Conservation (phyloP, 176 grass and related monocot species). For the Oryza brachyantha region DNA sequence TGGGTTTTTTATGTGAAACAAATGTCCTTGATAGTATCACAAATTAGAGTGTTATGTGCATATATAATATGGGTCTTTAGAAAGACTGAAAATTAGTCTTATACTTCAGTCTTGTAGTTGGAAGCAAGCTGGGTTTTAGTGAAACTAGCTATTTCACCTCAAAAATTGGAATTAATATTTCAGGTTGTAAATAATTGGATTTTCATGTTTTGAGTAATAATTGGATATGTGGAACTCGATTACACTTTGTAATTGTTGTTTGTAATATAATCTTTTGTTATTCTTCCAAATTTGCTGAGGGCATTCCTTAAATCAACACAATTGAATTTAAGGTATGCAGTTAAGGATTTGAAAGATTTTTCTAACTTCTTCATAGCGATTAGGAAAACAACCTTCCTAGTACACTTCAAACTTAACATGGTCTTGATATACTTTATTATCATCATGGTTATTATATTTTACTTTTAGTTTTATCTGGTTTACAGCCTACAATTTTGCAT, state of each 20-base stretch:
- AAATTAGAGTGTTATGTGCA: neutral
- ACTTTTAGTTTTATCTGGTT: too few relatives aligned
- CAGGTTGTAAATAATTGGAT: neutral
- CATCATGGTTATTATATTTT: too few relatives aligned
- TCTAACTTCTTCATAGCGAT: neutral
- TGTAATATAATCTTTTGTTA: neutral
- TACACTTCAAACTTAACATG: neutral
- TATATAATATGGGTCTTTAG: too few relatives aligned
- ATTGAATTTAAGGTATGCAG: neutral
- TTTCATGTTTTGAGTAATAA: neutral
- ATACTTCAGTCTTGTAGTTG: too few relatives aligned
- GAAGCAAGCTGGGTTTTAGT: too few relatives aligned
- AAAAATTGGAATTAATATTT: neutral
- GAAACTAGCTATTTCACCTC: too few relatives aligned
- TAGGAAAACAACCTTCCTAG: neutral
- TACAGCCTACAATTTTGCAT: too few relatives aligned
- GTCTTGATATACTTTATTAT: too few relatives aligned
- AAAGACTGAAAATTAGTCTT: too few relatives aligned
- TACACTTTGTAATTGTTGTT: neutral
- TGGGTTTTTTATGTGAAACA: neutral
- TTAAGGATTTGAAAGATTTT: neutral
- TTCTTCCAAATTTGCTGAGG: neutral
- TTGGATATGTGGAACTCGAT: too few relatives aligned
- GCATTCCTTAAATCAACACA: neutral
- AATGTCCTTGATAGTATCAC: neutral